Conservation (phyloP, 2,329 filamentous ascomycete genomes). For the Colletotrichum sp. region DNA sequence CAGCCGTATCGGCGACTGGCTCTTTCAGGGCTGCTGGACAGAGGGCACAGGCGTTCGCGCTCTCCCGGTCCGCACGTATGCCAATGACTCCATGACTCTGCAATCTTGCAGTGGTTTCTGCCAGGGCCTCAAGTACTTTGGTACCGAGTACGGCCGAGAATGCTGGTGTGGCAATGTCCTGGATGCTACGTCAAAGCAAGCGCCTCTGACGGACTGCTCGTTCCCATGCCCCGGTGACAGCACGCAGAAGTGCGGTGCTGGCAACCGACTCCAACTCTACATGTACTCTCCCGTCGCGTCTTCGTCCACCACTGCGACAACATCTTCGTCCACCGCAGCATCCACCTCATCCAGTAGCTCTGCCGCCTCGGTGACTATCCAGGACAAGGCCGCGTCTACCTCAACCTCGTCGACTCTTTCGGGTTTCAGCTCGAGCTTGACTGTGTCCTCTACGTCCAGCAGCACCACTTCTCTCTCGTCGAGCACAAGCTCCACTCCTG, state of each 20-base stretch:
- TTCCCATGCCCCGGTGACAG: conserved; percentile 36
- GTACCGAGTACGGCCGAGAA: conserved; percentile 39
- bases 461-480: neutral
- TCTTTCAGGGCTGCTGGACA: conserved; percentile 41
- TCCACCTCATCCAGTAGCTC: neutral
- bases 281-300: conserved; percentile 15
- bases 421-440: neutral
- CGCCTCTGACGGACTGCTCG: conserved; percentile 34
- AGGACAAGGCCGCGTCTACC: neutral
- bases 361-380: neutral
- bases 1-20: conserved; percentile 29
- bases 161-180: conserved; percentile 43
- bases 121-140: conserved; percentile 33
- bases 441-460: neutral
- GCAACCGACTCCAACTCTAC: conserved; percentile 37
- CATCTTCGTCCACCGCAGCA: neutral
- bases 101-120: conserved; percentile 36
- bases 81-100: conserved; percentile 39
- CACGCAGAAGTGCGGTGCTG: conserved; percentile 39
- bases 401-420: neutral
- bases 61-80: conserved; percentile 29
- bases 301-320: neutral
- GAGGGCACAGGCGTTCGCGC: conserved; percentile 36
- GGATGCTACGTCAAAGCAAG: conserved; percentile 29
- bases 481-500: neutral